A percentile compares a stretch with the other conserved stretches of the same genome.
Evolutionary conservation across 2,329 filamentous ascomycete genomes (phyloP).

Genomic region (Peltaster fructicola): DNA sequence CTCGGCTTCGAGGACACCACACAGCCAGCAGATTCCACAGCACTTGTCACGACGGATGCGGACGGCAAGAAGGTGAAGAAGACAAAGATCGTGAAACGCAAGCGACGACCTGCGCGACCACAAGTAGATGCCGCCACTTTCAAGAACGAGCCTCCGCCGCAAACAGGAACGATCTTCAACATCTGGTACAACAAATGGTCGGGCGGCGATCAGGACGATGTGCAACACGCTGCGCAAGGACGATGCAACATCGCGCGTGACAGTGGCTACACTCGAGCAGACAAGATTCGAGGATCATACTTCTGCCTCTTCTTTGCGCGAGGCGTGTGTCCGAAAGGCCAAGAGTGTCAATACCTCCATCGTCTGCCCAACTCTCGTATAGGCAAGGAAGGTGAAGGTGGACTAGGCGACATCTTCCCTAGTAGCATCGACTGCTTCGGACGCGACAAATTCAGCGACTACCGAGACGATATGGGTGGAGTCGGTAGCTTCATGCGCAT

Average conservation of each 20-base stretch:
- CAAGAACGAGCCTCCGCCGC: conserved; percentile 68
- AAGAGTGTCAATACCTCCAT: conserved; percentile 89
- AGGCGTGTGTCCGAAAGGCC: conserved; percentile 66
- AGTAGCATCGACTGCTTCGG: conserved; percentile 92
- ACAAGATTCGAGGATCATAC: conserved; percentile 44
- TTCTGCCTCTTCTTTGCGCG: conserved; percentile 87
- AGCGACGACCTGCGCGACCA: conserved; percentile 71
- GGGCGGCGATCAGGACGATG: conserved; percentile 85
- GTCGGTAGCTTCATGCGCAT: conserved; percentile 86
- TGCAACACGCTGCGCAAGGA: conserved; percentile 64
- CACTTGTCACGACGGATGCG: conserved; percentile 11
- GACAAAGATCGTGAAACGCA: conserved; percentile 84
- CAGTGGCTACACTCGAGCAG: conserved; percentile 32
- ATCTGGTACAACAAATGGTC: conserved; percentile 99
- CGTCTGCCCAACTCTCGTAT: conserved; percentile 47
- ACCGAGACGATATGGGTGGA: conserved; percentile 94
- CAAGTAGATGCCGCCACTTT: conserved; percentile 77
- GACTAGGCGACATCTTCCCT: conserved; percentile 71
- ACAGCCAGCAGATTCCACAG: conserved; percentile 3
- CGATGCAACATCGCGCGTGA: conserved; percentile 73
- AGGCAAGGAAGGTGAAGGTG: conserved; percentile 21
- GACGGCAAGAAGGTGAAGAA: conserved; percentile 43
- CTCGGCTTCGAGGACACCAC: too few relatives aligned
- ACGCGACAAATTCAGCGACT: conserved; percentile 80
- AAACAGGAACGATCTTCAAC: conserved; percentile 92